A percentile compares a stretch with the other conserved stretches of the same genome.
phyloP scores from a whole-genome alignment of 805 yeast species.

The Komagataella ulmi region DNA sequence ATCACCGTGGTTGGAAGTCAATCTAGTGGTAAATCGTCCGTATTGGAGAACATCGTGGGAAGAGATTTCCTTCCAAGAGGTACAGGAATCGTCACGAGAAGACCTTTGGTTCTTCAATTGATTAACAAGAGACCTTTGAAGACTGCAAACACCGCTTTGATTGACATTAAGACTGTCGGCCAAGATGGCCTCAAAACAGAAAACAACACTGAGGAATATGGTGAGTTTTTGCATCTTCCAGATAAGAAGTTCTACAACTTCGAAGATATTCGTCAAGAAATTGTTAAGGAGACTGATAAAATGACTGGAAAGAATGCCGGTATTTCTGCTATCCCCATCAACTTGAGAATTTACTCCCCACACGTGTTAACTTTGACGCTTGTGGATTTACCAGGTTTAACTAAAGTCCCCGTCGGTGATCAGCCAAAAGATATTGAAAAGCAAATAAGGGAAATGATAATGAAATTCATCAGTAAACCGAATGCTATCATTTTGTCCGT shows the following conservation, averaged over 20 bases:
- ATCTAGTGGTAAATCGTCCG: constrained; percentile 82
- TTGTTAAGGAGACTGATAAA: constrained; percentile 82
- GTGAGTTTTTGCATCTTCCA: constrained; percentile 90
- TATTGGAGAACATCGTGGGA: constrained; percentile 82
- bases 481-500: constrained; percentile 91
- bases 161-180: constrained; percentile 29
- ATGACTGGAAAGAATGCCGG: constrained; percentile 78
- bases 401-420: constrained; percentile 98
- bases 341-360: constrained; percentile 86
- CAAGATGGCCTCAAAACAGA: constrained; percentile 41
- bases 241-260: constrained; percentile 80
- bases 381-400: constrained; percentile 94
- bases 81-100: constrained; percentile 83
- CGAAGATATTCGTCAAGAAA: constrained; percentile 80
- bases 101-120: constrained; percentile 75
- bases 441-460: constrained; percentile 84
- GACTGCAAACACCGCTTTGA: constrained; percentile 20
- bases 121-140: constrained; percentile 45
- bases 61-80: constrained; percentile 88
- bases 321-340: constrained; percentile 85
- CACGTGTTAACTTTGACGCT: constrained; percentile 87
- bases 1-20: constrained; percentile 94
- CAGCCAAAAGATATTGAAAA: constrained; percentile 95
- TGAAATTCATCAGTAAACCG: constrained; percentile 90
- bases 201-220: constrained; percentile 85